These are phyloP conservation scores for Pisolithus microcarpus DNA, from an alignment of 768 basidiomycete genomes.

Conservation along the genomic window DNA sequence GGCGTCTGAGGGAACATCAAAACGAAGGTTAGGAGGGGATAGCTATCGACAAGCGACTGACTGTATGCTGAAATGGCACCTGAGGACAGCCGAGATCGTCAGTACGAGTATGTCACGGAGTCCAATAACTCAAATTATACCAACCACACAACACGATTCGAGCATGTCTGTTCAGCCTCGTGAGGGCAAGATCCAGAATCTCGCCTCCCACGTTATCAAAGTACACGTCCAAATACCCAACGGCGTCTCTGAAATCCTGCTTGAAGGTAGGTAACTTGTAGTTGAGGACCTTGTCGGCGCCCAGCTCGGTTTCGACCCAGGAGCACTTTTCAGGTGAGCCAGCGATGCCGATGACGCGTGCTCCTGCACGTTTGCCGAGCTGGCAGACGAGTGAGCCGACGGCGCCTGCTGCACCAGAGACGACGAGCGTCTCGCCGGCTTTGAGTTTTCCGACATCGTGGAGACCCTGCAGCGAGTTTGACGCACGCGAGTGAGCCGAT, in stretches of 20 bases:
- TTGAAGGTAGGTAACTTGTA: conserved; percentile 77
- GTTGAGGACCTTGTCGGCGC: conserved; percentile 76
- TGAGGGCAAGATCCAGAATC: conserved; percentile 72
- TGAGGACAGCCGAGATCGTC: conserved; percentile 19
- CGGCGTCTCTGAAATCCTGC: conserved; percentile 58
- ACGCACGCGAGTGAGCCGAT: conserved; percentile 2
- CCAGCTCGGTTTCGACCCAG: conserved; percentile 80
- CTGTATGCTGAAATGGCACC: conserved; percentile 85
- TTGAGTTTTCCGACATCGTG: conserved; percentile 75
- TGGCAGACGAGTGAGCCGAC: conserved; percentile 83
- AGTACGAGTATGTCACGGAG: not conserved
- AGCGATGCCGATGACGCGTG: conserved; percentile 83
- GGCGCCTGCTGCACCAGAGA: conserved; percentile 88
- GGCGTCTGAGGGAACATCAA: conserved; percentile 35
- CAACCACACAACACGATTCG: conserved; percentile 76
- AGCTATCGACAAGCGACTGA: conserved; percentile 25
- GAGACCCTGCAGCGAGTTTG: conserved; percentile 56
- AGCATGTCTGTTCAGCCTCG: conserved; percentile 68
- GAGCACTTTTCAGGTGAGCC: conserved; percentile 77
- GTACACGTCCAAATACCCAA: conserved; percentile 76
- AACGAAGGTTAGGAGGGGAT: not conserved
- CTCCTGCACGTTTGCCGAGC: conserved; percentile 70
- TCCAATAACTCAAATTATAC: conserved; percentile 15
- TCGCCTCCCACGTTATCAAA: conserved; percentile 83
- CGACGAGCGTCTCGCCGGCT: conserved; percentile 77